Conservation (phyloP, 495 filamentous ascomycete genomes). For the Penicillium pancosmium region DNA sequence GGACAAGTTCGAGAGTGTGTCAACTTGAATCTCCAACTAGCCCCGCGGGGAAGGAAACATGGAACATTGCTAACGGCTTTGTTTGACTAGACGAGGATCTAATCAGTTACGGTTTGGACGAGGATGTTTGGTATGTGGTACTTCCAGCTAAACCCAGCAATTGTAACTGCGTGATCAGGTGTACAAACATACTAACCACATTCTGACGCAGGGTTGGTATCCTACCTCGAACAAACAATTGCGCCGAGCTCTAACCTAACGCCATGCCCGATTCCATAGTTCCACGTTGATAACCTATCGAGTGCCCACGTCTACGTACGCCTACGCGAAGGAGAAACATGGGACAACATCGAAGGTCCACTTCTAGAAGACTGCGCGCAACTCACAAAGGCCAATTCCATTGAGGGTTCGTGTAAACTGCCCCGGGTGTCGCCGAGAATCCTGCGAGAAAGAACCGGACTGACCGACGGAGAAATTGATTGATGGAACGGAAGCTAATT, state of each 20-base stretch:
- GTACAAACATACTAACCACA: too few relatives aligned
- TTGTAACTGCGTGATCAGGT: too few relatives aligned
- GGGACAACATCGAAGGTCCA: conserved; percentile 77
- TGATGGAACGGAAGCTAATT: too few relatives aligned
- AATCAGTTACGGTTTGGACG: conserved; percentile 89
- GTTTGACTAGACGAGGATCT: conserved; percentile 80
- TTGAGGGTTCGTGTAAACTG: conserved; percentile 66
- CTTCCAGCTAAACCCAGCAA: too few relatives aligned
- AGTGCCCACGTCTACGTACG: conserved; percentile 95
- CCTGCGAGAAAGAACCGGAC: too few relatives aligned
- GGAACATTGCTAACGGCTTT: conserved; percentile 17
- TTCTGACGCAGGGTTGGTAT: not conserved
- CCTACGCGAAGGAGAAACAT: conserved; percentile 76
- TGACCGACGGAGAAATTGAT: too few relatives aligned
- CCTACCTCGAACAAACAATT: not conserved
- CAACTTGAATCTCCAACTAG: not conserved
- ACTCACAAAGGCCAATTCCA: conserved; percentile 97
- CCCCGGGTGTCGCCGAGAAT: too few relatives aligned
- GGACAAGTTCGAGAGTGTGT: conserved; percentile 96
- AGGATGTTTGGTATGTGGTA: conserved; percentile 87
- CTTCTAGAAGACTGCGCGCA: conserved; percentile 88
- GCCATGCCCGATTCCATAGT: conserved; percentile 50
- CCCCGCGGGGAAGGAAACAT: conserved; percentile 12
- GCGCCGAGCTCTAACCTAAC: conserved; percentile 33
- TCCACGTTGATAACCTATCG: conserved; percentile 97